Evolutionary conservation across 768 basidiomycete genomes (phyloP).

Genomic region (Strobilomyces echinocephalus): DNA sequence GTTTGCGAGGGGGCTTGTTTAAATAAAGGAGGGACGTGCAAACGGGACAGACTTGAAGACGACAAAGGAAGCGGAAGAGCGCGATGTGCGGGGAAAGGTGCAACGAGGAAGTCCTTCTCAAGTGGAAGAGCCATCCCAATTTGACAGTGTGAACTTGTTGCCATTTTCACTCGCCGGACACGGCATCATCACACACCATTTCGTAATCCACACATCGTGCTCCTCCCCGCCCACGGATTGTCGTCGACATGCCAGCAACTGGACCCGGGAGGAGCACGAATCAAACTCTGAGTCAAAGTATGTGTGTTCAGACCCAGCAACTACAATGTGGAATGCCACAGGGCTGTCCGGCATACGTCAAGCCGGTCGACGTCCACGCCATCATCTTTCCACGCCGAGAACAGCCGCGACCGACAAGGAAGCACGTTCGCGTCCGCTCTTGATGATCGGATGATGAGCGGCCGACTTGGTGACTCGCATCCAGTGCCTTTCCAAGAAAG

Average conservation of each 20-base stretch:
- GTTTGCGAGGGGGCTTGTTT: neutral
- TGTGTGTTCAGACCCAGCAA: neutral
- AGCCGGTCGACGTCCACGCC: neutral
- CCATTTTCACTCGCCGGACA: neutral
- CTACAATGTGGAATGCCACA: neutral
- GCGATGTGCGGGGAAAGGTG: slow-evolving; percentile 17
- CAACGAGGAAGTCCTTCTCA: neutral
- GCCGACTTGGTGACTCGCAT: neutral
- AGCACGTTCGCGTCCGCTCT: neutral
- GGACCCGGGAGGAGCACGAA: neutral
- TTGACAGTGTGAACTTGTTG: slow-evolving; percentile 13
- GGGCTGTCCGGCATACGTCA: neutral
- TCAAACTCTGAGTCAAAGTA: neutral
- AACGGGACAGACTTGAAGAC: neutral
- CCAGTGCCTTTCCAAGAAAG: no score
- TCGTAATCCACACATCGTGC: no score
- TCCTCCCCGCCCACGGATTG: neutral
- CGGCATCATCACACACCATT: neutral
- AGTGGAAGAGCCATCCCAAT: slow-evolving; percentile 14
- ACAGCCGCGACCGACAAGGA: neutral
- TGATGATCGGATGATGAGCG: neutral
- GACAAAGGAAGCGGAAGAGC: neutral
- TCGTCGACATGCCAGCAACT: neutral
- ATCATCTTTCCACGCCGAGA: neutral
- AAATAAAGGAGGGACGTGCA: neutral